Conservation (phyloP, 148 eudicot genomes). For the Rhododendron ferrugineum region DNA sequence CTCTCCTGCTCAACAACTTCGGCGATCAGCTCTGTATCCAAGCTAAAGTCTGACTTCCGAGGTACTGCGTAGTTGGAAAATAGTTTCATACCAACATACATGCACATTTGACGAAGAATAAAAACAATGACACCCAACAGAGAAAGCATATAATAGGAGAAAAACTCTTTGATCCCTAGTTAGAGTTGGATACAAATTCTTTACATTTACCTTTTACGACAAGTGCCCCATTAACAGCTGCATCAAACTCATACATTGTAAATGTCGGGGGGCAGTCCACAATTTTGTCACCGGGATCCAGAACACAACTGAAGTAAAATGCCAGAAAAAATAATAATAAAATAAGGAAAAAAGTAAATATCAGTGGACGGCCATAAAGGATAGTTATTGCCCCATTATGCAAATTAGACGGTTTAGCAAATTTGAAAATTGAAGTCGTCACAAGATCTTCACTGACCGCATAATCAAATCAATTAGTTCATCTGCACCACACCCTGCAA, state of each 20-base stretch:
- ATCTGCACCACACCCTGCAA: constrained; percentile 96
- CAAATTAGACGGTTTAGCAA: neutral
- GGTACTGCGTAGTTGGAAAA: constrained; percentile 46
- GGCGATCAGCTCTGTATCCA: constrained; percentile 63
- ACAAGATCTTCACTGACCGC: constrained; percentile 54
- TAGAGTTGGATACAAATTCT: neutral
- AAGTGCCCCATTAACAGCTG: constrained; percentile 81
- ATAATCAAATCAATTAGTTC: constrained; percentile 94
- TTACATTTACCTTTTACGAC: constrained; percentile 66
- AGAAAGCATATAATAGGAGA: neutral
- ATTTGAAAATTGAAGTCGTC: constrained; percentile 11
- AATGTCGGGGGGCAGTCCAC: constrained; percentile 98
- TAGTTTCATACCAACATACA: neutral
- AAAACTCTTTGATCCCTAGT: neutral
- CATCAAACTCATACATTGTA: constrained; percentile 98
- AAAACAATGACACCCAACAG: neutral
- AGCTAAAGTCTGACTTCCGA: constrained; percentile 78
- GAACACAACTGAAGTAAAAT: constrained; percentile 72
- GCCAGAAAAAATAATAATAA: neutral
- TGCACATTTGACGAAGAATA: neutral
- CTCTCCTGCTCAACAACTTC: constrained; percentile 66
- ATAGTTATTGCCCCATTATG: neutral
- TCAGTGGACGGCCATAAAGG: neutral
- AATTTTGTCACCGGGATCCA: constrained; percentile 93
- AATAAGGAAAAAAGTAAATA: constrained; percentile 5